Conservation (phyloP, 805 yeast genomes). For the Candida patagonica region DNA sequence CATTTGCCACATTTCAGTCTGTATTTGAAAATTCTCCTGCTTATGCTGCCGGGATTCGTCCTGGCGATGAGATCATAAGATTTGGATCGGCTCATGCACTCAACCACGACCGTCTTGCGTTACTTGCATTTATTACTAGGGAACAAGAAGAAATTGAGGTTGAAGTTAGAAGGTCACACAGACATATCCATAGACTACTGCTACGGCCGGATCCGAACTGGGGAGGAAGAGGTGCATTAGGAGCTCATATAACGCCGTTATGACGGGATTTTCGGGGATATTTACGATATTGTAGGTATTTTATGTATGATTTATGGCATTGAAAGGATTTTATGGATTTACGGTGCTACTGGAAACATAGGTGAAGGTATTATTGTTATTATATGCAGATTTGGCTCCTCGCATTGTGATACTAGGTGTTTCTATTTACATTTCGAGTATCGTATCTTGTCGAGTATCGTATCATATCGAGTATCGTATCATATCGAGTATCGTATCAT, state of each 20-base stretch:
- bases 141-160: constrained; percentile 3
- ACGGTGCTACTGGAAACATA: neutral
- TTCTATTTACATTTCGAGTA: too few species aligned
- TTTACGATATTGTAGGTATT: neutral
- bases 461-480: too few species aligned
- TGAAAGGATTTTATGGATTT: neutral
- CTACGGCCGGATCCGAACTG: constrained; percentile 2
- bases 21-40: constrained; percentile 54
- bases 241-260: neutral
- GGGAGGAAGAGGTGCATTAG: constrained; percentile 5
- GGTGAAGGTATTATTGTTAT: neutral
- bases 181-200: too few species aligned
- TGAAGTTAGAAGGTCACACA: neutral
- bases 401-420: too few species aligned
- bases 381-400: too few species aligned
- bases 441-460: too few species aligned
- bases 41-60: constrained; percentile 39
- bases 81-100: constrained; percentile 48
- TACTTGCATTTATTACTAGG: constrained; percentile 37
- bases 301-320: too few species aligned
- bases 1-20: constrained; percentile 34
- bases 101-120: constrained; percentile 42
- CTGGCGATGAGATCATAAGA: constrained; percentile 44
- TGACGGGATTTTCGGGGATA: neutral
- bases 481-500: too few species aligned